Evolutionary conservation across 805 yeast species (phyloP).

Genomic region (Jamesozyma gamospora): DNA sequence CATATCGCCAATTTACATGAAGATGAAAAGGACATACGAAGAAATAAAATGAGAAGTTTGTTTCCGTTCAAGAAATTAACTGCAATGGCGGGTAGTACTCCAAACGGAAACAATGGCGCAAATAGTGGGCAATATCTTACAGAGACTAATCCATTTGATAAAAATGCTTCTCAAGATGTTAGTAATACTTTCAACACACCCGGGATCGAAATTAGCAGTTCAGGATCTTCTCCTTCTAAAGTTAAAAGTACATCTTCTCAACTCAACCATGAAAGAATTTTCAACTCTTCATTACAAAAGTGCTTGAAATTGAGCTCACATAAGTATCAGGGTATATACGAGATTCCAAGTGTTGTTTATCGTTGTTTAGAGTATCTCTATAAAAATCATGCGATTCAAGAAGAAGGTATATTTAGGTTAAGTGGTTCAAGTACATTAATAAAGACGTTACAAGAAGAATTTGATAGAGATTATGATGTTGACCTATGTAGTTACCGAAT

Average conservation of each 20-base stretch:
- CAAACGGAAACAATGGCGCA: neutral
- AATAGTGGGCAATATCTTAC: neutral
- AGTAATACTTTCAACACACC: neutral
- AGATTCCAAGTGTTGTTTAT: constrained; percentile 62
- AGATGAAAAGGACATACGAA: constrained; percentile 34
- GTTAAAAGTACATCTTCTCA: neutral
- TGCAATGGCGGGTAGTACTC: constrained; percentile 4
- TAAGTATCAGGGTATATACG: constrained; percentile 27
- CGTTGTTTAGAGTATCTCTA: constrained; percentile 64
- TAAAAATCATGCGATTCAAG: constrained; percentile 60
- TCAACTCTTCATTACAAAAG: constrained; percentile 53
- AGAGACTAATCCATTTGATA: neutral
- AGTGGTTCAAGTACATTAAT: constrained; percentile 81
- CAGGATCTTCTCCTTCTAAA: neutral
- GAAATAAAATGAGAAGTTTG: constrained; percentile 45
- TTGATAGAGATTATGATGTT: constrained; percentile 58
- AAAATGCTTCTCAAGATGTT: neutral
- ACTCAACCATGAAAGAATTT: constrained; percentile 29
- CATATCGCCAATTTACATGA: constrained; percentile 2
- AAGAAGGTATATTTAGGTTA: constrained; percentile 84
- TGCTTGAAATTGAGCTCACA: constrained; percentile 45
- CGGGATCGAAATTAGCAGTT: neutral
- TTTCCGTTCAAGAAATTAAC: constrained; percentile 44
- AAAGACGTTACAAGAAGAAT: constrained; percentile 54
- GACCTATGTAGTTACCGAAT: constrained; percentile 41